Base-by-base conservation (phyloP, 305 asterid genomes). In the Striga hermonthica region DNA sequence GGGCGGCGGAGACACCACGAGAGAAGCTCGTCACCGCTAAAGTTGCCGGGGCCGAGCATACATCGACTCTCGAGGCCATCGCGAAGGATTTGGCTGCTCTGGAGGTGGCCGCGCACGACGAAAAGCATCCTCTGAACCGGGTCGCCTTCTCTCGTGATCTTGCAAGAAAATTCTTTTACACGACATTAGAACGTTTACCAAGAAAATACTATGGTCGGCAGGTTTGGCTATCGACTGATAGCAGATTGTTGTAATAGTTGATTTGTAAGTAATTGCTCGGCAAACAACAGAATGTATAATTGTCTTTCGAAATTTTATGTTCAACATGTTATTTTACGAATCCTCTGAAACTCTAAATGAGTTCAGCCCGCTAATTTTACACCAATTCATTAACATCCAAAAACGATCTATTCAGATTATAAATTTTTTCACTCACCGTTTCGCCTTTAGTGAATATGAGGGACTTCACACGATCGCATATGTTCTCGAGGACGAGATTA, bases 41-140 rank as follows among this genome's bases (percentile, higher is more conserved):
- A 93, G 60, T 93, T 93, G 7, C 99, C 97, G 0, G 99, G 99
- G 16, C 99, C 99, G 53, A 93, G 75, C 99, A 93, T 93, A 82
- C 99, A 93, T 68, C 95, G 85, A 4, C 96, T 88, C 77, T 84
- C 61, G 13, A 93, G 88, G 11, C 95, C 96, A 7, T 93, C 96
- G 0, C 97, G 83, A 0, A 93, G 83, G 7, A 80, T 80, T 72
- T 93, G 99, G 84, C 99, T 90, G 82, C 99, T 93, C 40, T 93
- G 99, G 10, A 93, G 93, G 69, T 93, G 99, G 3, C 99, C 99
- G 69, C 99, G 69, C 3, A 90, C 99, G 62, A 93, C 90, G 76
- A 93, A 93, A 14, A 93, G 4, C 97, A 93, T 93, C 67, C 97
- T 75, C 52, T 82, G 95, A 8, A 90, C 96, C 4, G 99, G 99